A percentile compares a stretch with the other conserved stretches of the same genome.
phyloP scores from a whole-genome alignment of 768 basidiomycete species.

The Tubosaeta brunneosetosa region DNA sequence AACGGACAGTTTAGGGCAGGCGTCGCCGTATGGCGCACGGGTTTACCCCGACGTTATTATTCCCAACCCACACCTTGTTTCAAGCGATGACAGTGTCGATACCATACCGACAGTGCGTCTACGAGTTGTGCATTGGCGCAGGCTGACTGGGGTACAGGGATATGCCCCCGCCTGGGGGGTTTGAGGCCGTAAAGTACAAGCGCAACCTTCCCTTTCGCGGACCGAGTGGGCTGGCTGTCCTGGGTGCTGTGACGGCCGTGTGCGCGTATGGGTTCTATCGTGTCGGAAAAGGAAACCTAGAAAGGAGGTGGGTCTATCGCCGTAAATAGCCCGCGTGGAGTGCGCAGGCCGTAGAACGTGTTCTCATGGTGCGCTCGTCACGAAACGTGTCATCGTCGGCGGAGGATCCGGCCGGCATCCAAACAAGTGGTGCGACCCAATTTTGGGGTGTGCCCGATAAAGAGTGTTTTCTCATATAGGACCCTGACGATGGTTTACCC shows the following conservation, averaged over 20 bases:
- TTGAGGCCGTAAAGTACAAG: constrained; percentile 90
- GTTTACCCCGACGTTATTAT: constrained; percentile 2
- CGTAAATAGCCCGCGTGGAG: constrained; percentile 25
- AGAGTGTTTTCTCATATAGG: constrained; percentile 40
- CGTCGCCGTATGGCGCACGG: neutral
- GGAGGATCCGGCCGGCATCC: constrained; percentile 44
- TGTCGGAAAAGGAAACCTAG: constrained; percentile 84
- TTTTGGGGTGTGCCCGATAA: constrained; percentile 40
- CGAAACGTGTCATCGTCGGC: constrained; percentile 57
- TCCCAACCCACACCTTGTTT: too few species aligned
- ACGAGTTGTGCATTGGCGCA: constrained; percentile 6
- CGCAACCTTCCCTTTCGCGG: constrained; percentile 90
- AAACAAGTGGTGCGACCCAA: constrained; percentile 37
- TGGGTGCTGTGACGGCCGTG: constrained; percentile 79
- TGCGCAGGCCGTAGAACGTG: constrained; percentile 73
- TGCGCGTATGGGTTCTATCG: constrained; percentile 92
- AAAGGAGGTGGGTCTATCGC: constrained; percentile 71
- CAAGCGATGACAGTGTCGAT: constrained; percentile 23
- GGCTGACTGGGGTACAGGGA: constrained; percentile 52
- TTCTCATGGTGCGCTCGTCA: constrained; percentile 53
- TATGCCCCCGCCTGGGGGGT: constrained; percentile 92
- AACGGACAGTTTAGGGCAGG: constrained; percentile 28
- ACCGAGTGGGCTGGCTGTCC: constrained; percentile 78
- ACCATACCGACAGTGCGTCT: constrained; percentile 27
- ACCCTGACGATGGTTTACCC: constrained; percentile 31